Percentiles rank a stretch among this genome's conserved stretches.
Conservation (phyloP, 768 basidiomycete genomes). For the Suillus decipiens region DNA sequence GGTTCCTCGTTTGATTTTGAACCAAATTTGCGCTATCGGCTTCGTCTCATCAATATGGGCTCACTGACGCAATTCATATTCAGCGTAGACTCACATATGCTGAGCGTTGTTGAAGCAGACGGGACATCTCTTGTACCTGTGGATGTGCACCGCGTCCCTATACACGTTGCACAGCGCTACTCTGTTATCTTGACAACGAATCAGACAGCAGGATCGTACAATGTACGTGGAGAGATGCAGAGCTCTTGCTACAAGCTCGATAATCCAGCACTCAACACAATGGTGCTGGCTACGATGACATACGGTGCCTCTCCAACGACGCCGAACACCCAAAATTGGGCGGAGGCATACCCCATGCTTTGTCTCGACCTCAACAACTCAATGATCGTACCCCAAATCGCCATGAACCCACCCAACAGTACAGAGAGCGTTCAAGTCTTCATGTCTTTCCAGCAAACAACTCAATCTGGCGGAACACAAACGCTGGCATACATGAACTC, state of each 20-base stretch:
- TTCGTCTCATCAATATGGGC: conserved; percentile 50
- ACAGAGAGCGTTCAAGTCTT: conserved; percentile 21
- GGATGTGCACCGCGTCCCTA: conserved; percentile 38
- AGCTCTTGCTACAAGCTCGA: conserved; percentile 31
- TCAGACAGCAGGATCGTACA: conserved; percentile 36
- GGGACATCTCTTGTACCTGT: conserved; percentile 44
- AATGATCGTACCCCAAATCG: conserved; percentile 29
- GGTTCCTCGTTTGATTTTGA: conserved; percentile 33
- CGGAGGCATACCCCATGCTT: conserved; percentile 22
- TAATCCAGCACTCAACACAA: conserved; percentile 28
- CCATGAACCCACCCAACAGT: conserved; percentile 31
- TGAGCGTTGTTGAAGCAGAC: conserved; percentile 51
- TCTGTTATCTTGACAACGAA: conserved; percentile 48
- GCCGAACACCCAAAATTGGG: conserved; percentile 30
- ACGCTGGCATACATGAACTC: conserved; percentile 27
- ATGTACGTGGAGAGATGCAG: conserved; percentile 41
- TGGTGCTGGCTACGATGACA: conserved; percentile 32
- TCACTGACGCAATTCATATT: conserved; percentile 48
- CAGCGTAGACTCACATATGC: conserved; percentile 46
- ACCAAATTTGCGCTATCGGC: conserved; percentile 41
- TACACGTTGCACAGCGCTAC: conserved; percentile 52
- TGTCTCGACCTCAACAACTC: conserved; percentile 32
- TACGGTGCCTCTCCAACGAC: conserved; percentile 28
- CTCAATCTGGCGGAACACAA: conserved; percentile 28
- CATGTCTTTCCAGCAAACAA: conserved; percentile 28